Evolutionary conservation across 2,329 filamentous ascomycete species (phyloP), one percentile per base, ranked within the genome.

Genomic region (Ophiostoma angusticollis): DNA sequence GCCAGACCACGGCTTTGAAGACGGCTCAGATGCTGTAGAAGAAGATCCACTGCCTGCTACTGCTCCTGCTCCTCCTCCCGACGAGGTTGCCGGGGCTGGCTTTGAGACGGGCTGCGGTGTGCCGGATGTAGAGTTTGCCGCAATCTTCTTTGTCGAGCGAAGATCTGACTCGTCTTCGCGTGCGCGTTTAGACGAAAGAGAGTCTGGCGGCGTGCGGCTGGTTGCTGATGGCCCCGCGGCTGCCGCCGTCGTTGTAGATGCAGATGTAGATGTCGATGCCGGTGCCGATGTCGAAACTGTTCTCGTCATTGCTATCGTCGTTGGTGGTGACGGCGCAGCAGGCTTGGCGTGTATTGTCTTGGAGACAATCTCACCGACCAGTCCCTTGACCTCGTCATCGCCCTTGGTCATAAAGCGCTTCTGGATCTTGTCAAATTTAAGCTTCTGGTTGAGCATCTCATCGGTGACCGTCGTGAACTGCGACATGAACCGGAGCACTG

Each of bases 391-490:
- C 37, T 78, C 72, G 1, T 70, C 66, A 50, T 82, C 77, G 19
- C 74, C 78, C 50, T 74, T 76, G 50, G 73, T 78, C 43, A 67
- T 68, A 51, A 80, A 73, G 8, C 72, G 68, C 44, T 73, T 73
- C 29, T 76, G 66, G 13, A 82, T 70, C 39, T 71, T 74, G 41
- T 74, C 69, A 40, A 85, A 71, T 50, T 81, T 81, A 29, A 75
- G 70, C 44, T 71, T 76, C 47, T 77, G 71, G 30, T 76, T 59
- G 25, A 75, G 55, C 31, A 66, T 65, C 43, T 70, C 74, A 46
- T 68, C 68, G 43, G 76, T 79, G 27, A 70, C 67, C 42, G 77
- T 78, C 25, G 70, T 74, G 42, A 76, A 74, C 40, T 68, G 60
- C 5, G 74, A 68, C 54, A 84, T 68, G 23, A 83, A 64, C 37